These are phyloP conservation scores for Termitomyces sp. DNA, from an alignment of 768 basidiomycete species.

Conservation along the genomic window DNA sequence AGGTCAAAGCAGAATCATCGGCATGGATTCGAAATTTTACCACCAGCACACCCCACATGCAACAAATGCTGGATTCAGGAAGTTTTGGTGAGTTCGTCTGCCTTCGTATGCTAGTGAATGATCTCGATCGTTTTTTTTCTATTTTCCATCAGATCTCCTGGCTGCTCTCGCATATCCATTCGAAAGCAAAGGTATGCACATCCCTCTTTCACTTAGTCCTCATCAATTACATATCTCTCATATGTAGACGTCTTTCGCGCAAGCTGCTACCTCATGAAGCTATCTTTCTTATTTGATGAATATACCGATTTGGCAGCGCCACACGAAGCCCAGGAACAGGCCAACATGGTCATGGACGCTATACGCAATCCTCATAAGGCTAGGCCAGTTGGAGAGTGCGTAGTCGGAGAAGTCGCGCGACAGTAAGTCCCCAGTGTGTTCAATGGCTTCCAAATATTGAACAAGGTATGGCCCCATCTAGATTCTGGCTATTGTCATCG, in stretches of 20 bases:
- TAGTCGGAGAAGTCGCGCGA: neutral
- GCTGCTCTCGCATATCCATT: conserved; percentile 33
- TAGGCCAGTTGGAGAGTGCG: neutral
- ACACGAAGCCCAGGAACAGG: neutral
- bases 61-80: conserved; percentile 28
- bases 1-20: conserved; percentile 13
- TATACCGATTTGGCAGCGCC: neutral
- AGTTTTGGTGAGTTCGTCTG: neutral
- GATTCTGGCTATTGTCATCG: neutral
- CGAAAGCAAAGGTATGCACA: conserved; percentile 22
- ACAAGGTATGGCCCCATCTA: neutral
- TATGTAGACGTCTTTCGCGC: neutral
- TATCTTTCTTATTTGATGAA: neutral
- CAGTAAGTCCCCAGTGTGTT: neutral
- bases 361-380: neutral
- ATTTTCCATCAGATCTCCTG: conserved; percentile 23
- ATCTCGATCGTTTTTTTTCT: neutral
- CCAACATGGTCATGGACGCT: neutral
- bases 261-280: neutral
- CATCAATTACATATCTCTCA: neutral
- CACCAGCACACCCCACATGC: conserved; percentile 26
- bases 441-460: neutral
- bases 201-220: neutral
- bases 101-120: neutral
- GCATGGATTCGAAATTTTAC: conserved; percentile 25